phyloP scores from a whole-genome alignment of 163 green algal species.

The Chloromonas sp. region DNA sequence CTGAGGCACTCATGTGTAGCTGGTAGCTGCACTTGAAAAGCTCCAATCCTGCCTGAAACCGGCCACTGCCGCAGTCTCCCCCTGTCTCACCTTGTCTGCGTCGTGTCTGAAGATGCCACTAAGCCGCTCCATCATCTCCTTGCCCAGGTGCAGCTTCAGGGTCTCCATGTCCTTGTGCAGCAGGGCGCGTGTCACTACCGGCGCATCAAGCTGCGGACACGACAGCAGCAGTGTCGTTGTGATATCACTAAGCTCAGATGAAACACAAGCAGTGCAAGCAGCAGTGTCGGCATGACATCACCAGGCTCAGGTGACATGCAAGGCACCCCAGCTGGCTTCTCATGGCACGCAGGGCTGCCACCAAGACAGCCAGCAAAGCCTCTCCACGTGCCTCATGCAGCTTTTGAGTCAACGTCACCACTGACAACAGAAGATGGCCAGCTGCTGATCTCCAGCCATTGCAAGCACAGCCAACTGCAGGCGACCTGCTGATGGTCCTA shows the following conservation, averaged over 20 bases:
- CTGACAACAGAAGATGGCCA: not conserved
- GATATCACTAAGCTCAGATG: conserved; percentile 7
- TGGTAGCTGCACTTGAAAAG: not conserved
- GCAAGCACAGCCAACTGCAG: too few species aligned
- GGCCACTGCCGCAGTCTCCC: not conserved
- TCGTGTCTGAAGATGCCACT: conserved; percentile 68
- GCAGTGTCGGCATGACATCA: not conserved
- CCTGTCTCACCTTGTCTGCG: conserved; percentile 44
- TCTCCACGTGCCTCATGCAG: too few species aligned
- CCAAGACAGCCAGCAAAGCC: not conserved
- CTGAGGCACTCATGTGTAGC: too few species aligned
- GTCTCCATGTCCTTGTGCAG: conserved; percentile 67
- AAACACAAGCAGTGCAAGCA: conserved; percentile 14
- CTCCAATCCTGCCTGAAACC: not conserved
- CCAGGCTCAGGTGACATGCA: too few species aligned
- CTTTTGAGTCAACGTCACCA: not conserved
- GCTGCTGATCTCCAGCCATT: not conserved
- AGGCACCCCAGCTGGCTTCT: too few species aligned
- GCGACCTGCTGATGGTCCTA: too few species aligned
- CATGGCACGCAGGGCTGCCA: not conserved
- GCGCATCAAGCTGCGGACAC: conserved; percentile 13
- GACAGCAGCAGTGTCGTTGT: conserved; percentile 13
- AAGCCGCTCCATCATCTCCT: conserved; percentile 83
- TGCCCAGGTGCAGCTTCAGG: conserved; percentile 71
- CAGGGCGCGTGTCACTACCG: conserved; percentile 68